These are phyloP conservation scores for Phytopythium boreale DNA, from an alignment of 352 stramenopile species.

Conservation along the genomic window DNA sequence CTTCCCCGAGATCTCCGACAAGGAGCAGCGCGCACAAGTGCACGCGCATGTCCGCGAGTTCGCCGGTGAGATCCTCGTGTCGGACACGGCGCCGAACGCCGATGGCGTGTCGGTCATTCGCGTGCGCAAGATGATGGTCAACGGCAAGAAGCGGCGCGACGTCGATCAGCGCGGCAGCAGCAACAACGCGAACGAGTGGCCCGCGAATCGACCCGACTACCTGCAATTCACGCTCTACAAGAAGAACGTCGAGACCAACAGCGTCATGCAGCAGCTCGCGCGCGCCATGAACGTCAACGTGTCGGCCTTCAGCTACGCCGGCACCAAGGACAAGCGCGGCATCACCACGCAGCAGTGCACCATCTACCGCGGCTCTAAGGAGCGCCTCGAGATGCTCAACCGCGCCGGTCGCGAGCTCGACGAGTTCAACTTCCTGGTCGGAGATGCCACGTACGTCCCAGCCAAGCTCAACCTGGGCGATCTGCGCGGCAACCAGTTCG, in stretches of 20 bases:
- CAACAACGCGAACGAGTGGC: slow-evolving; percentile 35
- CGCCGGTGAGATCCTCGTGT: slow-evolving; percentile 63
- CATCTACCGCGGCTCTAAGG: slow-evolving; percentile 71
- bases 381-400: slow-evolving; percentile 83
- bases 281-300: slow-evolving; percentile 70
- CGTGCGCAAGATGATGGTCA: slow-evolving; percentile 78
- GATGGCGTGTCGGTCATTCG: slow-evolving; percentile 58
- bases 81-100: slow-evolving; percentile 82
- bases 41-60: slow-evolving; percentile 84
- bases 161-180: slow-evolving; percentile 46
- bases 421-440: slow-evolving; percentile 90
- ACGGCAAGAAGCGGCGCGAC: slow-evolving; percentile 85
- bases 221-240: slow-evolving; percentile 97
- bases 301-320: slow-evolving; percentile 89
- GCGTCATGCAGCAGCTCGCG: slow-evolving; percentile 75
- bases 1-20: slow-evolving; percentile 74
- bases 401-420: slow-evolving; percentile 55
- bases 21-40: slow-evolving; percentile 81
- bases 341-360: slow-evolving; percentile 96
- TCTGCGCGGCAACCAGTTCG: slow-evolving; percentile 94
- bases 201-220: slow-evolving; percentile 81
- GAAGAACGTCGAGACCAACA: slow-evolving; percentile 95
- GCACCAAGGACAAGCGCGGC: slow-evolving; percentile 97
- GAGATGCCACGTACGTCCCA: slow-evolving; percentile 90
- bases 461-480: slow-evolving; percentile 92